Evolutionary conservation across 768 basidiomycete species (phyloP).

Genomic region (Pholiota molesta): DNA sequence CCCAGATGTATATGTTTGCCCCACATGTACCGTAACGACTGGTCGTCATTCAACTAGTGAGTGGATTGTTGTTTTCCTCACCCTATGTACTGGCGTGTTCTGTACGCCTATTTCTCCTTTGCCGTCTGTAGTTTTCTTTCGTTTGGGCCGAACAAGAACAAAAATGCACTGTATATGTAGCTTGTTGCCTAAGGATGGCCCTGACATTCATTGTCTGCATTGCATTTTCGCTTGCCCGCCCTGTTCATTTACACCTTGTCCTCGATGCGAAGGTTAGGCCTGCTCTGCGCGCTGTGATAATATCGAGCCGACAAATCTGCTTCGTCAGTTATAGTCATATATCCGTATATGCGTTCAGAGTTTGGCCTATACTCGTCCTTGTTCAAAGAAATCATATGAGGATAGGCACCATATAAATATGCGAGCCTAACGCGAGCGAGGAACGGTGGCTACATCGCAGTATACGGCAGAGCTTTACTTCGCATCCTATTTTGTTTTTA

Average conservation of each 20-base stretch:
- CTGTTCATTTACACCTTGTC: slow-evolving; percentile 15
- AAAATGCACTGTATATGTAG: slow-evolving; percentile 25
- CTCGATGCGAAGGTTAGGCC: slow-evolving; percentile 13
- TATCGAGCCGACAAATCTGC: slow-evolving; percentile 17
- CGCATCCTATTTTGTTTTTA: background rate
- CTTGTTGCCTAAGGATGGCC: slow-evolving; percentile 19
- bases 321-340: slow-evolving; percentile 21
- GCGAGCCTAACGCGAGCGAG: background rate
- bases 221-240: slow-evolving; percentile 8
- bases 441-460: background rate
- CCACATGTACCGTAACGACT: slow-evolving; percentile 59
- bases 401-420: background rate
- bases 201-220: slow-evolving; percentile 19
- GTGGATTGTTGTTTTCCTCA: slow-evolving; percentile 42
- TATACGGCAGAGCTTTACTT: background rate
- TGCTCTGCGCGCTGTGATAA: slow-evolving; percentile 12
- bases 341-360: slow-evolving; percentile 13
- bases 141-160: slow-evolving; percentile 23
- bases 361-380: slow-evolving; percentile 8
- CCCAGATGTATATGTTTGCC: slow-evolving; percentile 60
- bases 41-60: slow-evolving; percentile 77
- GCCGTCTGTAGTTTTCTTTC: slow-evolving; percentile 33
- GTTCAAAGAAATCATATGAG: slow-evolving; percentile 2
- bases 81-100: slow-evolving; percentile 32
- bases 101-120: slow-evolving; percentile 24